Evolutionary conservation across 1,139 yeast genomes (phyloP).

Genomic region (Suhomyces kunorum): DNA sequence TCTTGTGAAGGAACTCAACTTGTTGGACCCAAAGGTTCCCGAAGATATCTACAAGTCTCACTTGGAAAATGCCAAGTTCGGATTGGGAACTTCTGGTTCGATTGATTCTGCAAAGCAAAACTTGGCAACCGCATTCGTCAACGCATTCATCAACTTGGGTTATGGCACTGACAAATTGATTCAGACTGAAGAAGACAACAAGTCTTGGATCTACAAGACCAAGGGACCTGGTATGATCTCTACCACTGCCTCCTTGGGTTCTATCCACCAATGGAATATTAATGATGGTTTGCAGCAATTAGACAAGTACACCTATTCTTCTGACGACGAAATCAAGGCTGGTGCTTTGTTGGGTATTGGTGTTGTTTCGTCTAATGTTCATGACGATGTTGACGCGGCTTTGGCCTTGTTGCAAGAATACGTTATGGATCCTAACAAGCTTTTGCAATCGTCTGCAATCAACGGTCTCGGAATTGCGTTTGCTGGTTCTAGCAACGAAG

Average conservation of each 20-base stretch:
- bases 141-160: slow-evolving; percentile 88
- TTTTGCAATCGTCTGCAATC: slow-evolving; percentile 77
- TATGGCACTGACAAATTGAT: slow-evolving; percentile 83
- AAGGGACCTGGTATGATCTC: slow-evolving; percentile 93
- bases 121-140: slow-evolving; percentile 92
- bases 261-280: slow-evolving; percentile 88
- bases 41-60: slow-evolving; percentile 94
- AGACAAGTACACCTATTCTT: slow-evolving; percentile 85
- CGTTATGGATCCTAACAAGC: slow-evolving; percentile 50
- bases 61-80: slow-evolving; percentile 67
- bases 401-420: slow-evolving; percentile 82
- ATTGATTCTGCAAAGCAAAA: slow-evolving; percentile 94
- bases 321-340: slow-evolving; percentile 86
- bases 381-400: slow-evolving; percentile 95
- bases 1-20: slow-evolving; percentile 81
- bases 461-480: slow-evolving; percentile 93
- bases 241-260: slow-evolving; percentile 89
- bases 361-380: slow-evolving; percentile 89
- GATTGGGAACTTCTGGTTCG: slow-evolving; percentile 60
- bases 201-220: slow-evolving; percentile 88
- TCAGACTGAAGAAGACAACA: slow-evolving; percentile 69
- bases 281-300: slow-evolving; percentile 86
- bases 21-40: slow-evolving; percentile 88
- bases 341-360: slow-evolving; percentile 98
- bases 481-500: slow-evolving; percentile 91